These are phyloP conservation scores for Magnusiomyces magnusii DNA, from an alignment of 1,139 yeast genomes.

Conservation along the genomic window DNA sequence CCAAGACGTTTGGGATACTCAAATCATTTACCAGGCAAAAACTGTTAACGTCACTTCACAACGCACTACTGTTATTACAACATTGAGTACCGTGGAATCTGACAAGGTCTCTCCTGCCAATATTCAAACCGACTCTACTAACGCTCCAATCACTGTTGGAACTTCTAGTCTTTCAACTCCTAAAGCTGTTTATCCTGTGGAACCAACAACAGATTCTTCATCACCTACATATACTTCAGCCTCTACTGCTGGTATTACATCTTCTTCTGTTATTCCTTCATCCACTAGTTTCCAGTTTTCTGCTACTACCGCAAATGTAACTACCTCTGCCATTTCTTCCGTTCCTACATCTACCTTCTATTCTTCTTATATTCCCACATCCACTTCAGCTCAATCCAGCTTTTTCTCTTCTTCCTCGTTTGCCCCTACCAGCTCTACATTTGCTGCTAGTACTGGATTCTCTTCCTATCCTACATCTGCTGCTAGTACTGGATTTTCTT, in stretches of 20 bases:
- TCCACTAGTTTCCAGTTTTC: constrained; percentile 13
- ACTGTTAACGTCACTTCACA: constrained; percentile 24
- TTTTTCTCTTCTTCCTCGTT: too few species aligned
- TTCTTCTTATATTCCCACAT: neutral
- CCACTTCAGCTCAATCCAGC: neutral
- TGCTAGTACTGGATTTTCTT: too few species aligned
- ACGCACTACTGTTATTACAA: constrained; percentile 27
- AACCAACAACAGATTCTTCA: neutral
- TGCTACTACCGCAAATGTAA: constrained; percentile 11
- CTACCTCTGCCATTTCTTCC: too few species aligned
- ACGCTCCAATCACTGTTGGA: constrained; percentile 20
- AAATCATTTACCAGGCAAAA: constrained; percentile 28
- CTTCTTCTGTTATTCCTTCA: constrained; percentile 11
- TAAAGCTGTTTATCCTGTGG: constrained; percentile 13
- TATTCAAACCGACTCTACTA: constrained; percentile 12
- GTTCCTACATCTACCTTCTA: neutral
- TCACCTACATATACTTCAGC: constrained; percentile 12
- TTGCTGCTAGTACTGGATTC: too few species aligned
- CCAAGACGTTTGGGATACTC: constrained; percentile 25
- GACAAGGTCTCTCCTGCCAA: constrained; percentile 28
- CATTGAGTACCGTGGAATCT: constrained; percentile 24
- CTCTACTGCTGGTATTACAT: constrained; percentile 13
- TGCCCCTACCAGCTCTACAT: too few species aligned
- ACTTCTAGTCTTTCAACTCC: constrained; percentile 25
- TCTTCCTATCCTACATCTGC: too few species aligned